Evolutionary conservation across 192 early-diverging fungal genomes (phyloP), one percentile per base, ranked within the genome.

Genomic region (Coemansia sp.): DNA sequence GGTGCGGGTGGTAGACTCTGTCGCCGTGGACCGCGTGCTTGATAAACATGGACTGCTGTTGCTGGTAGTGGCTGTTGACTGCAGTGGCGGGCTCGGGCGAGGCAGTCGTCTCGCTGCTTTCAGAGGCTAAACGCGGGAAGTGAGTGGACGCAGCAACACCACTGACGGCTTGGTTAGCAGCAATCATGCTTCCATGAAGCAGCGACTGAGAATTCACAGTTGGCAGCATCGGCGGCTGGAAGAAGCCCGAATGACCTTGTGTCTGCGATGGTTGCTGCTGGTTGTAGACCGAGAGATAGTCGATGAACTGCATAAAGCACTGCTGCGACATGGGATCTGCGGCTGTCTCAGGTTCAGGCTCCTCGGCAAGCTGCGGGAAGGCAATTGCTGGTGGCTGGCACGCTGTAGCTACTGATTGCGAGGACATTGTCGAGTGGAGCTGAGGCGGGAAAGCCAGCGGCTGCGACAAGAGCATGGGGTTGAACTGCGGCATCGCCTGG

Each of bases 231-330:
- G 43, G 59, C 44, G 51, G 57, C 57, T 60, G 57, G 57, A 60
- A 60, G 31, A 60, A 60, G 31, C 33, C 33, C 33, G 43, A 15
- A 44, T 33, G 57, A 9, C 7, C 31, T n/a, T 51, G 75, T 8
- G 51, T 59, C n/a, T 54, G 63, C 40, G 67, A 52, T 12, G 20
- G 60, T 40, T 61, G 70, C 34, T 59, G 67, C 47, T 75, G 69
- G 65, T 76, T 75, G 71, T 71, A 84, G 16, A 62, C 65, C 1
- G 81, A 72, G 16, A 84, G 65, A 41, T 84, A 84, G 76, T 84
- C 81, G 44, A 84, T 84, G 67, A 84, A 62, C 73, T 84, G 81
- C 73, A 84, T 75, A n/a, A 84, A 44, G 43, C 76, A 74, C 67
- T 84, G 76, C 71, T 69, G 76, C 55, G 75, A 75, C 47, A 74